Evolutionary conservation across 2,329 filamentous ascomycete genomes (phyloP), one percentile per base, ranked within the genome.

Genomic region (Juglanconis oblonga): DNA sequence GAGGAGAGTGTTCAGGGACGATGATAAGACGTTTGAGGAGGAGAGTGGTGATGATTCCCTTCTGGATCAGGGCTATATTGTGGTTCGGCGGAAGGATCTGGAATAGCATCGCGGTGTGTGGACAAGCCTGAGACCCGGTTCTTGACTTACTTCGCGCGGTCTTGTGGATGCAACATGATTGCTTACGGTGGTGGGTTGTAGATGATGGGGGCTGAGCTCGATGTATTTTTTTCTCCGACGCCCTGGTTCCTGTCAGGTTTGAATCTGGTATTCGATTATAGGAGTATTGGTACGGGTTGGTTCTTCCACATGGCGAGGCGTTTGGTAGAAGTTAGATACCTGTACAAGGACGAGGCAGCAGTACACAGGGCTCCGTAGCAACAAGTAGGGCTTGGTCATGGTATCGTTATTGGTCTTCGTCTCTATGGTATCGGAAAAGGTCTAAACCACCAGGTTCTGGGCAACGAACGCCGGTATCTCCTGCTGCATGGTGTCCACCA

Each of bases 401-500:
- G 29, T 29, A 32, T 55, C 40, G 32, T 55, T n/a, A 50, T 24
- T 50, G 45, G 35, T 51, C 32, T 33, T 35, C 29, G 33, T n/a
- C 2, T 51, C 47, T 42, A 42, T 50, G 54, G 54, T 57, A 57
- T 51, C 54, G 33, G 32, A 1, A 40, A 45, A 50, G 3, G 8
- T 36, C 52, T 35, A 55, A 31, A 45, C 2, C 35, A 52, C 59
- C 61, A 61, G 55, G 35, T 52, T 64, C 24, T 63, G 61, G 24
- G 61, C 67, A 29, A 65, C 65, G 4, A 40, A 73, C 67, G 79
- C 89, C 29, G 95, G 92, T 73, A 94, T 92, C 70, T 91, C 86
- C 65, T 86, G 86, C 72, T 95, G 89, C 65, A 98, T 81, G 66
- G 88, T 84, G 48, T 91, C 92, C 14, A 91, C 91, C 63, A 96